These are phyloP conservation scores for Cicer judaicum DNA, from an alignment of 306 rosid species.

Conservation along the genomic window DNA sequence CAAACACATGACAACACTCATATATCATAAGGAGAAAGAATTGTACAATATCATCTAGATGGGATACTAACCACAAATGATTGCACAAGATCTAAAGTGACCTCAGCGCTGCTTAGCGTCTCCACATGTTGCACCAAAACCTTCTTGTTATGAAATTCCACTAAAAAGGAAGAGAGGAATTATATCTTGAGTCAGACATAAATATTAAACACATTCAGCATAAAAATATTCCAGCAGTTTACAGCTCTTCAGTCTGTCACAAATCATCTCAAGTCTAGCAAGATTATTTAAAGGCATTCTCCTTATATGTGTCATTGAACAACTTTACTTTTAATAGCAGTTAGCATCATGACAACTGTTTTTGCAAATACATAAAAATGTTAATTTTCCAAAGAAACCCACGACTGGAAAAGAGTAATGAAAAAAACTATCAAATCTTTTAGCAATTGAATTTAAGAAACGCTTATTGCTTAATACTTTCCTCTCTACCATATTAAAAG, in stretches of 20 bases:
- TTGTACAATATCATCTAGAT: neutral
- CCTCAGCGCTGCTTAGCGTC: constrained; percentile 68
- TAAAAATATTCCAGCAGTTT: constrained; percentile 28
- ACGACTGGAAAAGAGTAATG: neutral
- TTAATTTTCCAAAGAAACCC: constrained; percentile 25
- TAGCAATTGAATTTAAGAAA: constrained; percentile 7
- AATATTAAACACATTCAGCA: constrained; percentile 16
- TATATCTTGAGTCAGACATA: constrained; percentile 32
- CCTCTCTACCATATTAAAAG: neutral
- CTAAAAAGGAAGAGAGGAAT: constrained; percentile 48
- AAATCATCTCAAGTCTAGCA: constrained; percentile 30
- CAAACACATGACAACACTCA: constrained; percentile 24
- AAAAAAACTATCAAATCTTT: neutral
- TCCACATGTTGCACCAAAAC: constrained; percentile 83
- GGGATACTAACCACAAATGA: constrained; percentile 66
- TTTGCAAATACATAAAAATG: neutral
- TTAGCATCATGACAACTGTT: constrained; percentile 9
- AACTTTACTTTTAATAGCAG: constrained; percentile 5
- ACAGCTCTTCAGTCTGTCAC: constrained; percentile 34
- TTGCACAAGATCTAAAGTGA: constrained; percentile 65
- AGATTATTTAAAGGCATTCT: neutral
- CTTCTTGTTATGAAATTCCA: constrained; percentile 67
- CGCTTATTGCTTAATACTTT: neutral
- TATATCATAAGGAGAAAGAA: constrained; percentile 39
- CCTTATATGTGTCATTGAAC: constrained; percentile 9